Conservation (phyloP, 2,329 filamentous ascomycete genomes). For the Lanzia echinophila region DNA sequence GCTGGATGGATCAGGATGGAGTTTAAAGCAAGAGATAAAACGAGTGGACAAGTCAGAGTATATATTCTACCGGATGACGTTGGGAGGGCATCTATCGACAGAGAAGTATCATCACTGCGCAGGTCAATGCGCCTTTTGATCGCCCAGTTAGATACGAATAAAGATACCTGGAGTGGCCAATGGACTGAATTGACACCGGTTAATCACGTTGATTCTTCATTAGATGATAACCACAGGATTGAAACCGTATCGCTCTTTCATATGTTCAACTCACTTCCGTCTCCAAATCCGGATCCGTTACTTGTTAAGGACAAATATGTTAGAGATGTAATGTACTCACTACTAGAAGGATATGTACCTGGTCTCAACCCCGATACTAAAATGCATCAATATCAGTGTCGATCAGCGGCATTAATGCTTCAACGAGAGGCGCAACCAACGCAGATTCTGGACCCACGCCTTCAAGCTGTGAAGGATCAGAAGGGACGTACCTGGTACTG, state of each 20-base stretch:
- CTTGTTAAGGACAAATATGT: conserved; percentile 44
- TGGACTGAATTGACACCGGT: conserved; percentile 16
- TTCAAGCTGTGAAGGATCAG: conserved; percentile 55
- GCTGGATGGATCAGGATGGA: conserved; percentile 29
- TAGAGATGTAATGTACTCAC: conserved; percentile 45
- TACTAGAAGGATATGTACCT: conserved; percentile 46
- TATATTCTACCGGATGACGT: conserved; percentile 63
- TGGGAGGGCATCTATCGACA: conserved; percentile 45
- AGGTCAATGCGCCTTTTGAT: conserved; percentile 45
- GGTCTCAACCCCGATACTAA: conserved; percentile 51
- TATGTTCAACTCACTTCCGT: conserved; percentile 67
- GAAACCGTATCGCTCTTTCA: conserved; percentile 54
- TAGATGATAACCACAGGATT: conserved; percentile 9
- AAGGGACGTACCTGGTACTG: conserved; percentile 60
- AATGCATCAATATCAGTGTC: conserved; percentile 72
- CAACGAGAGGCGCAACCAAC: conserved; percentile 66
- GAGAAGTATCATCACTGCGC: conserved; percentile 39
- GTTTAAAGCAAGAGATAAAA: conserved; percentile 19
- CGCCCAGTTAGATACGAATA: conserved; percentile 47
- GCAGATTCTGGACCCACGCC: conserved; percentile 64
- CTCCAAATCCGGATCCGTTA: conserved; percentile 52
- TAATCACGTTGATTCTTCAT: conserved; percentile 36
- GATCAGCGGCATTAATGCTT: conserved; percentile 77
- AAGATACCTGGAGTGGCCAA: conserved; percentile 47
- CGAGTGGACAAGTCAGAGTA: conserved; percentile 40